These are phyloP conservation scores for Lachnellula hyalina DNA, from an alignment of 2,329 filamentous ascomycete species.

Conservation along the genomic window DNA sequence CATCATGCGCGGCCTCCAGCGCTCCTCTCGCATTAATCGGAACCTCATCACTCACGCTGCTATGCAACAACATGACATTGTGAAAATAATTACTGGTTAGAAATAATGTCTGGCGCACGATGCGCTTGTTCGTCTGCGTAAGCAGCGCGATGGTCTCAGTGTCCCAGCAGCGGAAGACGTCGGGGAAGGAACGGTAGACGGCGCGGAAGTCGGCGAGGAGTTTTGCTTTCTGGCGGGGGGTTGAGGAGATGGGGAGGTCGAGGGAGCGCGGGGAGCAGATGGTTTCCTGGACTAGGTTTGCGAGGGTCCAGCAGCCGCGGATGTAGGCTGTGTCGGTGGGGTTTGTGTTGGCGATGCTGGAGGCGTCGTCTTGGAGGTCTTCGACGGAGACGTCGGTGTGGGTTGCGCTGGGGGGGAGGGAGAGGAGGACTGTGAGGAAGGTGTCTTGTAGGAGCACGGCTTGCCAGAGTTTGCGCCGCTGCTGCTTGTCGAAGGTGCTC, in stretches of 20 bases:
- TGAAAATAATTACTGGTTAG: conserved; percentile 80
- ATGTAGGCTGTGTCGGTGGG: conserved; percentile 64
- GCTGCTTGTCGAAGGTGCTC: conserved; percentile 67
- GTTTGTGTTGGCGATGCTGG: conserved; percentile 51
- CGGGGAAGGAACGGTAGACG: conserved; percentile 68
- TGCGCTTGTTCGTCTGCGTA: conserved; percentile 55
- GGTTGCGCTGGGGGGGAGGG: conserved; percentile 70
- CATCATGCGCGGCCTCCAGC: conserved; percentile 70
- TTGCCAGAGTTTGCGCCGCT: conserved; percentile 76
- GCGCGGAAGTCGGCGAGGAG: conserved; percentile 65
- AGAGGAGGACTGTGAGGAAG: conserved; percentile 71
- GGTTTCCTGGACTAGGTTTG: conserved; percentile 71
- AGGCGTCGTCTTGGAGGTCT: conserved; percentile 60
- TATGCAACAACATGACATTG: conserved; percentile 74
- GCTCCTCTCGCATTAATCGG: conserved; percentile 63
- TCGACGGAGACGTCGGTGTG: conserved; percentile 76
- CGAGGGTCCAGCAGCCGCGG: conserved; percentile 67
- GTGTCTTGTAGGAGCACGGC: conserved; percentile 77
- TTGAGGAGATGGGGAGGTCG: conserved; percentile 65
- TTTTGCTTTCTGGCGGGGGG: conserved; percentile 62
- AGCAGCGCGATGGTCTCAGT: conserved; percentile 51
- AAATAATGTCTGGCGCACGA: conserved; percentile 70
- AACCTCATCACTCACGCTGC: conserved; percentile 58
- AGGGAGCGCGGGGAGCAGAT: conserved; percentile 72
- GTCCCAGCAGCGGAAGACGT: conserved; percentile 65